phyloP scores from a whole-genome alignment of 805 yeast species.

The Myxozyma sirexii region DNA sequence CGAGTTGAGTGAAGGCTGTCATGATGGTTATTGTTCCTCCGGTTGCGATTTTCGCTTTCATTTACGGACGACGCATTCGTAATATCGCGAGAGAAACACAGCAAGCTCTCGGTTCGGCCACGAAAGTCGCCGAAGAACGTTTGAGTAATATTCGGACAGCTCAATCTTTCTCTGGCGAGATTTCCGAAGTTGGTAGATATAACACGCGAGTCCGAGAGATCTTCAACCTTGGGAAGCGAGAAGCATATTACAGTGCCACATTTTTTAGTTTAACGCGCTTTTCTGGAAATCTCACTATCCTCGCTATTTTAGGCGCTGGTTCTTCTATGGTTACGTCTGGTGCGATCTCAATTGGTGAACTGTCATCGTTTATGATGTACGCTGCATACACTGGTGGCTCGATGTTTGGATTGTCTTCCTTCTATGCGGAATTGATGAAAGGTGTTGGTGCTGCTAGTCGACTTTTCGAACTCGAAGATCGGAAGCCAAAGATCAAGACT shows the following conservation, averaged over 20 bases:
- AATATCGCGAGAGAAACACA: slow-evolving; percentile 74
- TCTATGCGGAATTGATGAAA: slow-evolving; percentile 93
- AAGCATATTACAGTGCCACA: slow-evolving; percentile 52
- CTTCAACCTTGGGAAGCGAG: slow-evolving; percentile 70
- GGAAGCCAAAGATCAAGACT: slow-evolving; percentile 71
- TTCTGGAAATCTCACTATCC: slow-evolving; percentile 76
- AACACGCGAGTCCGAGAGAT: slow-evolving; percentile 68
- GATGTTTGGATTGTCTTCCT: slow-evolving; percentile 85
- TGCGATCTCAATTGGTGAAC: slow-evolving; percentile 78
- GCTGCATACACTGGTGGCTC: slow-evolving; percentile 94
- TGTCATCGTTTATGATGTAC: slow-evolving; percentile 92
- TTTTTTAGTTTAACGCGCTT: slow-evolving; percentile 59
- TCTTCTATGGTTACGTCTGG: slow-evolving; percentile 80
- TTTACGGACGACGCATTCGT: slow-evolving; percentile 81
- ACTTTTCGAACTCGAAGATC: slow-evolving; percentile 80
- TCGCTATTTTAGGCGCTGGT: slow-evolving; percentile 79
- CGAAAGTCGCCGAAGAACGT: slow-evolving; percentile 91
- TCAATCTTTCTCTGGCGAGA: slow-evolving; percentile 88
- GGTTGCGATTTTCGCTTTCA: slow-evolving; percentile 71
- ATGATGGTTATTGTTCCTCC: slow-evolving; percentile 86
- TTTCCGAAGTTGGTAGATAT: slow-evolving; percentile 72
- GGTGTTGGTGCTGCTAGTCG: slow-evolving; percentile 96
- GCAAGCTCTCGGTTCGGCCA: slow-evolving; percentile 78
- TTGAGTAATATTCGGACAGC: slow-evolving; percentile 82
- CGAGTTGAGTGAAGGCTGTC: too few species aligned